These are phyloP conservation scores for Cytospora chrysosperma DNA, from an alignment of 2,329 filamentous ascomycete species.

Conservation along the genomic window DNA sequence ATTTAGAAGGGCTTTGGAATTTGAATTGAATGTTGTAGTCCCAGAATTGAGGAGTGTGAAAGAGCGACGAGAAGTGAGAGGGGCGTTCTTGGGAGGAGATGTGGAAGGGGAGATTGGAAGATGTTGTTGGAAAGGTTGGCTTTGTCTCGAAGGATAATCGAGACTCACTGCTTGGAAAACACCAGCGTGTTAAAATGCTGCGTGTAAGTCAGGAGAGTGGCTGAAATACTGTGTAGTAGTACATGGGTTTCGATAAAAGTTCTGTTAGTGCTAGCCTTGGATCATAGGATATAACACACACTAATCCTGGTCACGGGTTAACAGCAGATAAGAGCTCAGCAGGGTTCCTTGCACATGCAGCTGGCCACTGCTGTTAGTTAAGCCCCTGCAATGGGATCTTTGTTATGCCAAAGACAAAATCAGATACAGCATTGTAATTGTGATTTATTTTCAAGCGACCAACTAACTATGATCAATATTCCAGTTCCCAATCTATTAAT, in stretches of 20 bases:
- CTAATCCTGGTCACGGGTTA: neutral
- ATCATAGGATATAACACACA: neutral
- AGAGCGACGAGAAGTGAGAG: conserved; percentile 26
- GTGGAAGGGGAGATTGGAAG: neutral
- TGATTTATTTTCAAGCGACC: neutral
- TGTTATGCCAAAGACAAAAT: too few relatives aligned
- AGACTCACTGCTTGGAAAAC: conserved; percentile 23
- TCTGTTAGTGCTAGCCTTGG: neutral
- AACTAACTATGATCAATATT: too few relatives aligned
- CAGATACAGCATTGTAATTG: too few relatives aligned
- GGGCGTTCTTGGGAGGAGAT: neutral
- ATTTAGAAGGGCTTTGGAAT: neutral
- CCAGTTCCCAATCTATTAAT: too few relatives aligned
- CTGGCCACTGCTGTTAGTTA: neutral
- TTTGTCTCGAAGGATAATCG: conserved; percentile 11
- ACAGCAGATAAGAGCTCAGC: neutral
- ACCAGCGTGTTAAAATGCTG: conserved; percentile 29
- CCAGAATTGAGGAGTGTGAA: conserved; percentile 2
- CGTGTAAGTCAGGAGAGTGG: conserved; percentile 19
- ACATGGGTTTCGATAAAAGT: neutral
- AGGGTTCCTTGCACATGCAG: neutral
- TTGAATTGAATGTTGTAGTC: too few relatives aligned
- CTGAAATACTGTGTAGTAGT: too few relatives aligned
- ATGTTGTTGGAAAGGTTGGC: conserved; percentile 8
- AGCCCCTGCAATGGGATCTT: neutral